Evolutionary conservation across 495 filamentous ascomycete genomes (phyloP).

Genomic region (Hapsidospora chrysogenum): DNA sequence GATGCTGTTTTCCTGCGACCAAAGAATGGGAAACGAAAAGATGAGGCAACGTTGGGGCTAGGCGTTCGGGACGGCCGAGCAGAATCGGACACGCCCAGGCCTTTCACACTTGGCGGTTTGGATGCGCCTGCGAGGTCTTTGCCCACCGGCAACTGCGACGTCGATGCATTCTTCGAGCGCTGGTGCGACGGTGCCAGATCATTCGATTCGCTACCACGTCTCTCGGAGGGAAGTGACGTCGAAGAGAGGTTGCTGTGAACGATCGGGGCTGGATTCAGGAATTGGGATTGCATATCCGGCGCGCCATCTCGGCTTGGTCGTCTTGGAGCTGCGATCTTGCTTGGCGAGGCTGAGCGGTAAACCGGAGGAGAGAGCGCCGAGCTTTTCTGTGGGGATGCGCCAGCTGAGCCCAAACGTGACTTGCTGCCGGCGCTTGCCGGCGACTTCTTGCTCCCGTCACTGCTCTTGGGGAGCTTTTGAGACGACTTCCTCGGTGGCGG

Average conservation of each 20-base stretch:
- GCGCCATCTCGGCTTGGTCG: slow-evolving; percentile 75
- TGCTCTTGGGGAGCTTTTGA: slow-evolving; percentile 29
- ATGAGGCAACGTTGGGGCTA: slow-evolving; percentile 26
- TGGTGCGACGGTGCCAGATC: slow-evolving; percentile 5
- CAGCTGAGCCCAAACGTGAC: not conserved
- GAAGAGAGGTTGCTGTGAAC: slow-evolving; percentile 61
- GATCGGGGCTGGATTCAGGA: slow-evolving; percentile 44
- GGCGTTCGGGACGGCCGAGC: slow-evolving; percentile 22
- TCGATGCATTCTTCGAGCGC: slow-evolving; percentile 8
- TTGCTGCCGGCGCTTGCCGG: not conserved
- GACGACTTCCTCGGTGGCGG: slow-evolving; percentile 49
- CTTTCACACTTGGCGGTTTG: slow-evolving; percentile 2
- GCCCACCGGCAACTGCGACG: slow-evolving; percentile 13
- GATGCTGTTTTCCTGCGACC: slow-evolving; percentile 50
- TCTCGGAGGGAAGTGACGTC: slow-evolving; percentile 22
- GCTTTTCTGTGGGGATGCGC: slow-evolving; percentile 8
- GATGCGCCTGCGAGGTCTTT: slow-evolving; percentile 23
- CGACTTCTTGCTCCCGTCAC: slow-evolving; percentile 6
- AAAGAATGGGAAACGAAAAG: slow-evolving; percentile 59
- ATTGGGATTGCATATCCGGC: slow-evolving; percentile 39
- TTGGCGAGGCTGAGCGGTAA: slow-evolving; percentile 11
- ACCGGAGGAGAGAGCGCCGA: slow-evolving; percentile 12
- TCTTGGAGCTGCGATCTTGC: slow-evolving; percentile 25
- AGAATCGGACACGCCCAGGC: slow-evolving; percentile 8
- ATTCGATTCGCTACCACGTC: slow-evolving; percentile 20